These are phyloP conservation scores for Mortierella antarctica DNA, from an alignment of 192 early-diverging fungal species.

Conservation along the genomic window DNA sequence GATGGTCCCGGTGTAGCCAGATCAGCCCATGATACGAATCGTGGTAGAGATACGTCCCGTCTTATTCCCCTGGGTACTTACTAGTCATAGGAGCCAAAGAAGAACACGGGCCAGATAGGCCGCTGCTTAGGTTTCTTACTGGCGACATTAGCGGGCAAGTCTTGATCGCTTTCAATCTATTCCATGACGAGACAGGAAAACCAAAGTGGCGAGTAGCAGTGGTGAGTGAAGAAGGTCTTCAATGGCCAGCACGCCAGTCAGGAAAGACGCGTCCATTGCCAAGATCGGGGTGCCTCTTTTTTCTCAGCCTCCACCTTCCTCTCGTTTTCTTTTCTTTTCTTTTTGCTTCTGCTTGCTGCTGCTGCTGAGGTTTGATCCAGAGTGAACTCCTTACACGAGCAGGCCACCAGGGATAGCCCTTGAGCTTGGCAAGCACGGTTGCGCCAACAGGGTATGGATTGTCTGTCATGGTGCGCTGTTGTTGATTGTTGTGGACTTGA, in stretches of 20 bases:
- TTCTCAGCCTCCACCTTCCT: not conserved
- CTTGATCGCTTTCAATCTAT: slow-evolving; percentile 40
- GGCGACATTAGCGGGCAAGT: slow-evolving; percentile 39
- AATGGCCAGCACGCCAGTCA: no score
- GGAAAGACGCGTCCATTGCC: no score
- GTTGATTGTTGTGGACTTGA: not conserved
- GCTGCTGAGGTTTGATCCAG: no score
- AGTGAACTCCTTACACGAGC: slow-evolving; percentile 60
- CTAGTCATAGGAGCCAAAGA: slow-evolving; percentile 52
- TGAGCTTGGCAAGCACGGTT: slow-evolving; percentile 68
- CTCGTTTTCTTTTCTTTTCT: no score
- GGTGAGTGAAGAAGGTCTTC: no score
- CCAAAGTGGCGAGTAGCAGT: not conserved
- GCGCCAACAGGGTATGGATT: slow-evolving; percentile 61
- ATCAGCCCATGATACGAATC: not conserved
- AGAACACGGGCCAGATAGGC: slow-evolving; percentile 54
- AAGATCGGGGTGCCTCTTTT: not conserved
- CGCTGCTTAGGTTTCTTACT: slow-evolving; percentile 50
- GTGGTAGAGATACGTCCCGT: not conserved
- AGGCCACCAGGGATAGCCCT: slow-evolving; percentile 73
- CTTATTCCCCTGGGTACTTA: slow-evolving; percentile 13
- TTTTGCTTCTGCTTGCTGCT: no score
- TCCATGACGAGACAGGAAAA: not conserved
- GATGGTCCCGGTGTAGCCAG: no score
- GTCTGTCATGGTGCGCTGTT: slow-evolving; percentile 26